phyloP scores from a whole-genome alignment of 169 alveolate species.

The Plasmodium fragile region DNA sequence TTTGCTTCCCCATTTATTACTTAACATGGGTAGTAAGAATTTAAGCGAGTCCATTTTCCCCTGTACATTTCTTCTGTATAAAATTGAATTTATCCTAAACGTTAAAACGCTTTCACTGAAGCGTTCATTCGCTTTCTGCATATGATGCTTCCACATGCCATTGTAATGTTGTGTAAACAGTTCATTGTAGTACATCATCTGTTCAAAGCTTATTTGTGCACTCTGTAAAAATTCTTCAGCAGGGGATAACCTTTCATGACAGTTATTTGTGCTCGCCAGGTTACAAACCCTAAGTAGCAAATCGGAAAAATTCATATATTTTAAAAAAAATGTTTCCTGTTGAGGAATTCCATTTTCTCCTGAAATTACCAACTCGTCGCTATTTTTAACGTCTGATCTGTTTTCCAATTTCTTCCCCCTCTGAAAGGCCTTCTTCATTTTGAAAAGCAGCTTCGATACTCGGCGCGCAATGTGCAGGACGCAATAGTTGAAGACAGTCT shows the following conservation, averaged over 20 bases:
- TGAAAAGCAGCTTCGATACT: neutral
- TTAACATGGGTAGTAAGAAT: neutral
- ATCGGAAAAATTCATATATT: neutral
- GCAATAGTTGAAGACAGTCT: constrained; percentile 6
- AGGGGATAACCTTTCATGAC: neutral
- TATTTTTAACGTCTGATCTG: neutral
- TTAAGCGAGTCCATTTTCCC: neutral
- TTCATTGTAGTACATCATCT: constrained; percentile 25
- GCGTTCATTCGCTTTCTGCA: constrained; percentile 14
- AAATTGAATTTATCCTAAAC: constrained; percentile 6
- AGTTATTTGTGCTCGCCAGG: neutral
- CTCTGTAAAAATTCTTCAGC: neutral
- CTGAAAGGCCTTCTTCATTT: neutral
- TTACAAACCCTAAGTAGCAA: constrained; percentile 1
- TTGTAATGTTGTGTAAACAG: neutral
- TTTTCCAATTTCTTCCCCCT: neutral
- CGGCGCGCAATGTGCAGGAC: neutral
- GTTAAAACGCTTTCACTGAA: constrained; percentile 12
- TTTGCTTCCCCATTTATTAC: constrained; percentile 1
- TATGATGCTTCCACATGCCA: constrained; percentile 4
- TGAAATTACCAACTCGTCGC: neutral
- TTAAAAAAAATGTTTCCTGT: constrained; percentile 14
- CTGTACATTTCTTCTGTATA: constrained; percentile 4
- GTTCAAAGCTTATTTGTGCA: constrained; percentile 17
- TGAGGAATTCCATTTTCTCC: neutral